Base-by-base conservation (phyloP, 2,329 filamentous ascomycete species). In the Scedosporium boydii region DNA sequence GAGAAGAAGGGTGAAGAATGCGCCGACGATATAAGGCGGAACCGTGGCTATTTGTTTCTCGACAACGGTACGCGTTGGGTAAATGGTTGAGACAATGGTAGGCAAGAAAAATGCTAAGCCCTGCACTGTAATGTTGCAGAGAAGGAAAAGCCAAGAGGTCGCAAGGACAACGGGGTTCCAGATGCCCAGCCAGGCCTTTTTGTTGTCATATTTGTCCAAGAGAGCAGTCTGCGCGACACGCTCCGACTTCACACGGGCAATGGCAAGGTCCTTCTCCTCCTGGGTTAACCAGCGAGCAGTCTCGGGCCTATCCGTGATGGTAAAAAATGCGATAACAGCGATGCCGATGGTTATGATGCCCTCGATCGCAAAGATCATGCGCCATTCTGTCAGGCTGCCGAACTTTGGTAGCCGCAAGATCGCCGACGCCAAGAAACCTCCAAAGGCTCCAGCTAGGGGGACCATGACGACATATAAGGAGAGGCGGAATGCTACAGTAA, bases 331-430 rank as follows among this genome's bases (percentile, higher is more conserved):
- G 44, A 90, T 75, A 1, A 89, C n/a, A 0, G 81, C 78, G 0
- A 90, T 71, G 0, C 78, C 76, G 10, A 71, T 68, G 16, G 72
- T 74, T 65, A 88, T 80, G 67, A 88, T 84, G 42, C 87, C 87
- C 70, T 89, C 87, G 38, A 89, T 86, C 27, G 81, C 83, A 64
- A 89, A 89, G 62, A 89, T 87, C 86, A 88, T 88, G 6, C 86
- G 77, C 87, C 87, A 89, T 18, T 71, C 74, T 57, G 74, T 75
- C 0, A 89, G 74, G 7, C 76, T 71, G 12, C 84, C 86, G 64
- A 89, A 84, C 63, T 77, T 72, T 60, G 81, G 73, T 1, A 91
- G 77, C 2, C 75, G 84, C 21, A 90, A 76, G 65, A 91, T 90
- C 1, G 76, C 87, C 0, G 79, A 84, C 0, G 84, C 83, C 0